Conservation (phyloP, 2,329 filamentous ascomycete genomes). For the Trichoderma polysporum region DNA sequence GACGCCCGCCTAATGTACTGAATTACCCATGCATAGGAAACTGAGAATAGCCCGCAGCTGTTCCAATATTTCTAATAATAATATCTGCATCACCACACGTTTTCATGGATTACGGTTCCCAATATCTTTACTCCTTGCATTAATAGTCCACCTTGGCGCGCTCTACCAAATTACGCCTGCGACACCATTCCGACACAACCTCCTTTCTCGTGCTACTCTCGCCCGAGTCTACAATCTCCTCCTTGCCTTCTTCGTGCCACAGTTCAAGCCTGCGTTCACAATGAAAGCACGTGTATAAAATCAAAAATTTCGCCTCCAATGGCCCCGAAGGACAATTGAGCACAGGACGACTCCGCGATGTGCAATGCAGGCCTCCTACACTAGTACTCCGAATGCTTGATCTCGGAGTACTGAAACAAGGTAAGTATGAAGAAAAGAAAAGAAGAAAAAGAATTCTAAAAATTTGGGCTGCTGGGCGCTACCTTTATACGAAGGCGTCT, state of each 20-base stretch:
- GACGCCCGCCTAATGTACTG: neutral
- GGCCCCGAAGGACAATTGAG: constrained; percentile 54
- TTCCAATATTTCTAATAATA: neutral
- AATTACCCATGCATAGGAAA: neutral
- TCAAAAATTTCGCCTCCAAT: constrained; percentile 53
- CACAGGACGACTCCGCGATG: constrained; percentile 48
- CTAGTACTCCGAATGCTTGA: constrained; percentile 46
- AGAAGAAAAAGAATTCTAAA: constrained; percentile 26
- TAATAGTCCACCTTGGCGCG: neutral
- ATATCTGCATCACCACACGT: neutral
- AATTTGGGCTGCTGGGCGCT: constrained; percentile 3
- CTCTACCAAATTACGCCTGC: neutral
- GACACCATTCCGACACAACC: neutral
- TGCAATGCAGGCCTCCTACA: constrained; percentile 53
- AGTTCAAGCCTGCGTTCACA: constrained; percentile 38
- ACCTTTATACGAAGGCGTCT: constrained; percentile 25
- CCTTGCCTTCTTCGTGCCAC: constrained; percentile 44
- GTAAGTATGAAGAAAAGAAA: constrained; percentile 50
- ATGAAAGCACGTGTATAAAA: constrained; percentile 45
- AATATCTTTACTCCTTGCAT: neutral
- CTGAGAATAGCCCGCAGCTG: neutral
- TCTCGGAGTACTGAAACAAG: constrained; percentile 44
- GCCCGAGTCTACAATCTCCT: neutral
- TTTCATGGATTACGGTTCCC: neutral
- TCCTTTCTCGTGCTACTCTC: neutral